Conservation (phyloP, 1,284 basidiomycete species). For the Thecaphora thlaspeos region DNA sequence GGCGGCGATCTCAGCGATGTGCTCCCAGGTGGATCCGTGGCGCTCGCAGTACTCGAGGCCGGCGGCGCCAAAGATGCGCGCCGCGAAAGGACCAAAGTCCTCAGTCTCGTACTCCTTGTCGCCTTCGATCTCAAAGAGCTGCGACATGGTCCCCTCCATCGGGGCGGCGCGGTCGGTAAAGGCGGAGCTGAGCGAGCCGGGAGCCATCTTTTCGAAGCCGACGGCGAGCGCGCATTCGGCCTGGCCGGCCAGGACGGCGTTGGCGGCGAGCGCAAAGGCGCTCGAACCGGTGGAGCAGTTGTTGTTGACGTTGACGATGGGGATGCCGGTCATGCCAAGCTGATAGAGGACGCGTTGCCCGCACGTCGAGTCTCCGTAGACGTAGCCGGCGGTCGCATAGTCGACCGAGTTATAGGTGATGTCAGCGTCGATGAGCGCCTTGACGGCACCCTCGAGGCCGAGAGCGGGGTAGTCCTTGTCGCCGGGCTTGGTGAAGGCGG, state of each 20-base stretch:
- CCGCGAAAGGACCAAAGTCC: constrained; percentile 66
- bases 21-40: constrained; percentile 69
- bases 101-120: constrained; percentile 65
- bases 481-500: constrained; percentile 77
- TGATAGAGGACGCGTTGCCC: constrained; percentile 83
- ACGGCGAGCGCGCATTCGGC: constrained; percentile 77
- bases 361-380: constrained; percentile 62
- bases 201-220: constrained; percentile 71
- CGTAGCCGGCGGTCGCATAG: constrained; percentile 74
- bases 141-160: constrained; percentile 62
- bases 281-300: constrained; percentile 55
- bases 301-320: constrained; percentile 82
- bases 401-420: constrained; percentile 77
- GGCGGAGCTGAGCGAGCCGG: constrained; percentile 71
- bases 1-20: constrained; percentile 72
- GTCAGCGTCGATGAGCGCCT: constrained; percentile 81
- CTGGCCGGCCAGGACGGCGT: constrained; percentile 65
- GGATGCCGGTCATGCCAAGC: constrained; percentile 79
- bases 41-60: constrained; percentile 75
- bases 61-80: constrained; percentile 75
- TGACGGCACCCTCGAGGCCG: constrained; percentile 73
- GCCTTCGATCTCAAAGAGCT: constrained; percentile 64
- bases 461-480: constrained; percentile 60
- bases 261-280: constrained; percentile 47
- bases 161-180: constrained; percentile 72